Conservation (phyloP, 345 rosid genomes). For the Moricandia moricandioides region DNA sequence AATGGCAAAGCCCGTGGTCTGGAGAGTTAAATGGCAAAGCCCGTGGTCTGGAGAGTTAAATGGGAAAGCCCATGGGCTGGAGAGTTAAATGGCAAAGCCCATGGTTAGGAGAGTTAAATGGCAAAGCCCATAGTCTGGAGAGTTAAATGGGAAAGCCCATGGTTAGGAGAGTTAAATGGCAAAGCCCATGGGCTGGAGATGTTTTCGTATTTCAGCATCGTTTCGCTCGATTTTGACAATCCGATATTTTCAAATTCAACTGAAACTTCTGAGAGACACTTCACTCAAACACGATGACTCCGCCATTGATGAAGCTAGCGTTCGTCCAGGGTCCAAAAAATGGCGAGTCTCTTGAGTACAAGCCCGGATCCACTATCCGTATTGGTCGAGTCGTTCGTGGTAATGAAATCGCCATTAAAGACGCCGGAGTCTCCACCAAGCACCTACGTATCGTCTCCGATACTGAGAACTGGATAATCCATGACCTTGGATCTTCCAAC, state of each 20-base stretch:
- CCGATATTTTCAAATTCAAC: conserved; percentile 1
- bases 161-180: too few relatives aligned
- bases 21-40: too few relatives aligned
- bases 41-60: too few relatives aligned
- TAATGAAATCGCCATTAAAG: conserved; percentile 62
- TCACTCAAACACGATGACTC: conserved; percentile 34
- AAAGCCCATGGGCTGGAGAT: background rate
- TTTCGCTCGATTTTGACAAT: background rate
- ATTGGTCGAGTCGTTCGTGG: conserved; percentile 78
- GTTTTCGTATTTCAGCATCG: background rate
- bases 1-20: too few relatives aligned
- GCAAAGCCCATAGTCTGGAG: too few relatives aligned
- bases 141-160: too few relatives aligned
- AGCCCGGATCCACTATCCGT: conserved; percentile 47
- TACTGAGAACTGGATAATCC: conserved; percentile 64
- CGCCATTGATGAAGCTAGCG: conserved; percentile 45
- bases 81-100: too few relatives aligned
- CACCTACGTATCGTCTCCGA: conserved; percentile 57
- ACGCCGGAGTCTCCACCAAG: conserved; percentile 78
- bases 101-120: too few relatives aligned
- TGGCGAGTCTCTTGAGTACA: conserved; percentile 60
- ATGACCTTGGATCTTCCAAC: conserved; percentile 78
- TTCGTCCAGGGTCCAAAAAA: conserved; percentile 61
- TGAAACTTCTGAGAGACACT: conserved; percentile 16
- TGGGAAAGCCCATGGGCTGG: too few relatives aligned